Base-by-base conservation (phyloP, 495 filamentous ascomycete genomes). In the Aspergillus ostianus region DNA sequence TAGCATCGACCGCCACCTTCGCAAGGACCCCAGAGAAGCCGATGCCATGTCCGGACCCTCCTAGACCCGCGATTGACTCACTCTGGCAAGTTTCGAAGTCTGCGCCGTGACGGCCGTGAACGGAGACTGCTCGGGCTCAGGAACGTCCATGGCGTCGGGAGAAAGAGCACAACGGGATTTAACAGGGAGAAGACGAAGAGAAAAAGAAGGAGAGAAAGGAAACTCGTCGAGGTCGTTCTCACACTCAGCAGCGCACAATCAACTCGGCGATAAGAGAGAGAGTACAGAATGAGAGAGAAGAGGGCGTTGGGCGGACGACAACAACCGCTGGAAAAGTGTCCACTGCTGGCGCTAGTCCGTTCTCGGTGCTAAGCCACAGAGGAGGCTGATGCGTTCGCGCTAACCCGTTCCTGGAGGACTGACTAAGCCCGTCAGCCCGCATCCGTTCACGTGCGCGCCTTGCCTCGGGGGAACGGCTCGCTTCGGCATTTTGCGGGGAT, bases 101-200 rank as follows among this genome's bases (percentile, higher is more conserved):
- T 96, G 92, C 71, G 90, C 87, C 67, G 84, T 87, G 70, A 96
- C 87, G 57, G 90, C 89, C 55, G 85, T 88, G 77, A 92, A 93
- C 75, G 90, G 90, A 72, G 87, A 91, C 77, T 87, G 82, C 41
- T 93, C 90, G 51, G 90, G 83, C 79, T 92, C 90, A 57, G 86
- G 80, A 63, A 85, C 83, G 77, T 93, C 89, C 90, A 94, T 94
- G 58, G 67, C 73, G 66, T 41, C 15, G 36, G 12, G 36, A 10
- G 36, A 15, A 15, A 17, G 3, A 41, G 3, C 10, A 41, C 36
- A 12, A 41, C 29, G 36, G 36, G 36, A 41, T 13, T 67, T 62
- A 64, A 47, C 30, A 46, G 52, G 44, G 18, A 60, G 53, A 10
- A 18, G 26, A 51, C n/a, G 15, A 49, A 30, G 44, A 21, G 29